Percentiles rank a stretch among this genome's conserved stretches.
Conservation (phyloP, 75 land plant genomes). For the Pinus taeda region DNA sequence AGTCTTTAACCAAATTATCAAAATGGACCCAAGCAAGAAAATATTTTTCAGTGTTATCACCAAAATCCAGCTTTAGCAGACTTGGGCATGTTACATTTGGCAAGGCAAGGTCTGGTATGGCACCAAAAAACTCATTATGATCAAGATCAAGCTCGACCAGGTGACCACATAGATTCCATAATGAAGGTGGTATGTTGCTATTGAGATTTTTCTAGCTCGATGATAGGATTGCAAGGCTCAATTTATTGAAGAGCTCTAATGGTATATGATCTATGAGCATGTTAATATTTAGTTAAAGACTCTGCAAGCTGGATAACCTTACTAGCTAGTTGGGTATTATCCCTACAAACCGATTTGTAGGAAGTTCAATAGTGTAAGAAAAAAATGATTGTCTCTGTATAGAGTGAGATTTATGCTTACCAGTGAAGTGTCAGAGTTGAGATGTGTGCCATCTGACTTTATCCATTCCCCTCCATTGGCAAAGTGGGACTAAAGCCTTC, state of each 20-base stretch:
- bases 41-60: slow-evolving; percentile 18
- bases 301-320: slow-evolving; percentile 42
- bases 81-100: slow-evolving; percentile 35
- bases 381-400: slow-evolving; percentile 38
- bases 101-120: slow-evolving; percentile 49
- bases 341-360: slow-evolving; percentile 54
- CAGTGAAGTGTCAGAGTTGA: slow-evolving; percentile 30
- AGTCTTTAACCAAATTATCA: too few relatives aligned
- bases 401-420: slow-evolving; percentile 41
- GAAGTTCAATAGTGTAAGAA: slow-evolving; percentile 46
- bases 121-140: slow-evolving; percentile 45
- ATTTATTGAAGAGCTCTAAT: slow-evolving; percentile 56
- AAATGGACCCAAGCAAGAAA: too few relatives aligned
- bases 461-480: too few relatives aligned
- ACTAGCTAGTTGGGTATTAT: slow-evolving; percentile 49
- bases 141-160: slow-evolving; percentile 54
- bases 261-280: slow-evolving; percentile 58
- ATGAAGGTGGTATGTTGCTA: slow-evolving; percentile 58
- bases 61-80: slow-evolving; percentile 44
- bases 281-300: slow-evolving; percentile 52
- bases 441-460: too few relatives aligned
- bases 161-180: slow-evolving; percentile 69
- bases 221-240: slow-evolving; percentile 44
- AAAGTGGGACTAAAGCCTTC: too few relatives aligned
- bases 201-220: slow-evolving; percentile 39